A percentile compares a stretch with the other conserved stretches of the same genome.
Conservation (phyloP, 2,329 filamentous ascomycete genomes). For the Aspergillus sp. region DNA sequence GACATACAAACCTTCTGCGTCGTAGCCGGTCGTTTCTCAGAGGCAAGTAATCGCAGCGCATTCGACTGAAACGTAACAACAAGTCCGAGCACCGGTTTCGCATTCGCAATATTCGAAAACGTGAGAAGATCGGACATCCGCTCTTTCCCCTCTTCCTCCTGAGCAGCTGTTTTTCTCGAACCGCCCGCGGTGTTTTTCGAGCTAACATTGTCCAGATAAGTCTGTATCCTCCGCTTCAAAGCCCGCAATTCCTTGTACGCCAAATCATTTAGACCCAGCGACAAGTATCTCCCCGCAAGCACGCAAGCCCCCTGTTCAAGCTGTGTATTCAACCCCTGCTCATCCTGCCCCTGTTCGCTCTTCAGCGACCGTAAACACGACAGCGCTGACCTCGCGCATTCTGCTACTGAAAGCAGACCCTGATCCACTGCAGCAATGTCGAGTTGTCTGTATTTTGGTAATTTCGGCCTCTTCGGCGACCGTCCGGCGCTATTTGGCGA, state of each 20-base stretch:
- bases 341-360: conserved; percentile 18
- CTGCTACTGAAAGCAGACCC: conserved; percentile 27
- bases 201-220: conserved; percentile 19
- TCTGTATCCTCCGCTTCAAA: conserved; percentile 32
- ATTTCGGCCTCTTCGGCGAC: conserved; percentile 18
- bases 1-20: conserved; percentile 25
- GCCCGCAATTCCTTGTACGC: conserved; percentile 36
- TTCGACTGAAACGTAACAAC: conserved; percentile 36
- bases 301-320: conserved; percentile 39
- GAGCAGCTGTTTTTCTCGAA: conserved; percentile 6
- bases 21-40: conserved; percentile 26
- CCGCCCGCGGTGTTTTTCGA: conserved; percentile 12
- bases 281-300: conserved; percentile 35
- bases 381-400: conserved; percentile 36
- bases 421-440: conserved; percentile 9
- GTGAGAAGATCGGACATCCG: conserved; percentile 31
- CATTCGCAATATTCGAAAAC: conserved; percentile 24
- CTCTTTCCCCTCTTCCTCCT: conserved; percentile 29
- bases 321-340: conserved; percentile 27
- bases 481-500: conserved; percentile 24
- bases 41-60: conserved; percentile 30
- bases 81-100: conserved; percentile 23
- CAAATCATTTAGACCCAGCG: conserved; percentile 34
- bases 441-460: conserved; percentile 3
- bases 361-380: conserved; percentile 32